Evolutionary conservation across 257 asterid species (phyloP).

Genomic region (Parsonsia alboflavescens): DNA sequence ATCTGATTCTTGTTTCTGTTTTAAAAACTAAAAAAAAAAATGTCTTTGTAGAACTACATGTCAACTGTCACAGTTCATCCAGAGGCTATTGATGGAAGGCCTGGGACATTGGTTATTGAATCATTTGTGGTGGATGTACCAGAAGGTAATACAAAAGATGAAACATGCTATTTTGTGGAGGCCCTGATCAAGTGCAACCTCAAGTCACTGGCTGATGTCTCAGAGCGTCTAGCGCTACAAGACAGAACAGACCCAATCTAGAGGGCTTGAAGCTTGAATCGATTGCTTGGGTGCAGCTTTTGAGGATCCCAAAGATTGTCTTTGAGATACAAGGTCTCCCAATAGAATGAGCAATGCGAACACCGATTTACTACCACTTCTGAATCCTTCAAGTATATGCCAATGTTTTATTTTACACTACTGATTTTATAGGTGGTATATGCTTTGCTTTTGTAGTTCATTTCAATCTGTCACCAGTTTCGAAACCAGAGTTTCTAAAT

Average conservation of each 20-base stretch:
- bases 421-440: constrained; percentile 8
- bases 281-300: constrained; percentile 5
- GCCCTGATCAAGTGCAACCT: constrained; percentile 87
- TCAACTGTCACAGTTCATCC: constrained; percentile 75
- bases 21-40: neutral
- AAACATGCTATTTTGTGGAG: constrained; percentile 75
- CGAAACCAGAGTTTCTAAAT: neutral
- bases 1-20: neutral
- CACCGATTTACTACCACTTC: constrained; percentile 33
- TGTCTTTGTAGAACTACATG: constrained; percentile 64
- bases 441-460: constrained; percentile 4
- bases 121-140: constrained; percentile 87
- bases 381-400: constrained; percentile 31
- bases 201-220: constrained; percentile 79
- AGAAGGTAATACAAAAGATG: constrained; percentile 79
- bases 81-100: constrained; percentile 66
- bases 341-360: constrained; percentile 33
- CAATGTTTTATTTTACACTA: constrained; percentile 14
- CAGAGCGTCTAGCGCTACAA: constrained; percentile 65
- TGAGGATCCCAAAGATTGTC: constrained; percentile 18
- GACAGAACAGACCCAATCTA: constrained; percentile 52
- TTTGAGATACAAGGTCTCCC: constrained; percentile 16
- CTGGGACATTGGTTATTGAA: constrained; percentile 78
- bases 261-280: constrained; percentile 23
- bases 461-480: neutral